These are phyloP conservation scores for Chaetomium cochliodes DNA, from an alignment of 495 filamentous ascomycete species.

Conservation along the genomic window DNA sequence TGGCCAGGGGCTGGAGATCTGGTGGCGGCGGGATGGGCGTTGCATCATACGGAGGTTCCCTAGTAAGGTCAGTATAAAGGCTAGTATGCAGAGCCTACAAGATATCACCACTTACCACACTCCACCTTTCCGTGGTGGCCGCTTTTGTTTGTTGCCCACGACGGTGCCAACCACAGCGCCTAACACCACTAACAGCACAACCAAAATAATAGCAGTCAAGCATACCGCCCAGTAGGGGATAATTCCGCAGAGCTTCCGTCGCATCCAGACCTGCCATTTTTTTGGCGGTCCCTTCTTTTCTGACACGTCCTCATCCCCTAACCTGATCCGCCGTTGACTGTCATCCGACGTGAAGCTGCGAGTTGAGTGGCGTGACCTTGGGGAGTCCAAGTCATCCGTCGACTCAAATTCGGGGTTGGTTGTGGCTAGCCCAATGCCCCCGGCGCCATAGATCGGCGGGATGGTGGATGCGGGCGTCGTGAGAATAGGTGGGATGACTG, in stretches of 20 bases:
- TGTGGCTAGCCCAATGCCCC: constrained; percentile 54
- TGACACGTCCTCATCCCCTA: constrained; percentile 33
- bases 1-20: constrained; percentile 58
- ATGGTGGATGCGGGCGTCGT: constrained; percentile 6
- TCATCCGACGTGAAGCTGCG: constrained; percentile 50
- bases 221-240: constrained; percentile 68
- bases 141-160: constrained; percentile 32
- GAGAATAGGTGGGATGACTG: background rate
- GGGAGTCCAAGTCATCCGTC: constrained; percentile 51
- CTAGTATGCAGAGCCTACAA: background rate
- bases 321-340: constrained; percentile 47
- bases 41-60: constrained; percentile 59
- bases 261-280: constrained; percentile 58
- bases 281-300: constrained; percentile 50
- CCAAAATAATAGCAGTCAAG: constrained; percentile 52
- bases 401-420: constrained; percentile 57
- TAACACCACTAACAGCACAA: constrained; percentile 62
- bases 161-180: constrained; percentile 54
- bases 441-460: constrained; percentile 44
- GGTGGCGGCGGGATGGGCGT: constrained; percentile 59
- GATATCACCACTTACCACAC: constrained; percentile 25
- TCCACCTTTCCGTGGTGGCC: constrained; percentile 28
- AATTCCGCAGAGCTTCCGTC: constrained; percentile 59
- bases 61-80: constrained; percentile 21
- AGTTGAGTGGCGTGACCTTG: constrained; percentile 52